Evolutionary conservation across 768 basidiomycete genomes (phyloP).

Genomic region (Phlegmacium glaucopus): DNA sequence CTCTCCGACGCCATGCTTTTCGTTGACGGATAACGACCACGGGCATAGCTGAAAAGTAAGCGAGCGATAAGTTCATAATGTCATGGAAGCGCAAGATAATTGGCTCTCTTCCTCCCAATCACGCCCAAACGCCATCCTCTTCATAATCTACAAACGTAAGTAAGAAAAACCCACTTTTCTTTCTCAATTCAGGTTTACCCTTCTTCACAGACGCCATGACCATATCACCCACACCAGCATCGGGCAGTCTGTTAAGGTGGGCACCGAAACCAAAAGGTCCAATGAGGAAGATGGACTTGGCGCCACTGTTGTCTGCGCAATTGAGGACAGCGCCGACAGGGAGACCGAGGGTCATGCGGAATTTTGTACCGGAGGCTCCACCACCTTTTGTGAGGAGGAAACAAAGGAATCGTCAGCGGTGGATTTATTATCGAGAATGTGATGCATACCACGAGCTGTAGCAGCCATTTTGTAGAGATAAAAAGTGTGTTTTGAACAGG

Average conservation of each 20-base stretch:
- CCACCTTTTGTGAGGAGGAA: conserved; percentile 29
- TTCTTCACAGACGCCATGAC: conserved; percentile 98
- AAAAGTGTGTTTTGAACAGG: conserved; percentile 24
- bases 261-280: conserved; percentile 96
- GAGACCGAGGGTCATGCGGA: conserved; percentile 91
- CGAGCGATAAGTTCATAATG: conserved; percentile 4
- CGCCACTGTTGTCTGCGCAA: conserved; percentile 99
- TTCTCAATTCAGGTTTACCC: conserved; percentile 99
- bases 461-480: conserved; percentile 31
- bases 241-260: conserved; percentile 95
- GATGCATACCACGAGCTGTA: conserved; percentile 25
- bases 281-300: conserved; percentile 93
- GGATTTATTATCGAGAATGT: not conserved
- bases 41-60: conserved; percentile 75
- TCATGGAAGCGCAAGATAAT: conserved; percentile 4
- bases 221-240: conserved; percentile 94
- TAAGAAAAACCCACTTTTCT: conserved; percentile 78
- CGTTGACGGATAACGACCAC: conserved; percentile 96
- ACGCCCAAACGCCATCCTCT: not conserved
- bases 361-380: conserved; percentile 90
- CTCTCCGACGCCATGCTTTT: conserved; percentile 96
- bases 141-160: not conserved
- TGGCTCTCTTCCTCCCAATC: too few species aligned
- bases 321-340: conserved; percentile 94
- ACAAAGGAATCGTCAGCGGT: conserved; percentile 6